Percentiles rank a stretch among this genome's conserved stretches.
These are phyloP conservation scores for Didymosphaeria variabile DNA, from an alignment of 2,329 filamentous ascomycete species.

Conservation along the genomic window DNA sequence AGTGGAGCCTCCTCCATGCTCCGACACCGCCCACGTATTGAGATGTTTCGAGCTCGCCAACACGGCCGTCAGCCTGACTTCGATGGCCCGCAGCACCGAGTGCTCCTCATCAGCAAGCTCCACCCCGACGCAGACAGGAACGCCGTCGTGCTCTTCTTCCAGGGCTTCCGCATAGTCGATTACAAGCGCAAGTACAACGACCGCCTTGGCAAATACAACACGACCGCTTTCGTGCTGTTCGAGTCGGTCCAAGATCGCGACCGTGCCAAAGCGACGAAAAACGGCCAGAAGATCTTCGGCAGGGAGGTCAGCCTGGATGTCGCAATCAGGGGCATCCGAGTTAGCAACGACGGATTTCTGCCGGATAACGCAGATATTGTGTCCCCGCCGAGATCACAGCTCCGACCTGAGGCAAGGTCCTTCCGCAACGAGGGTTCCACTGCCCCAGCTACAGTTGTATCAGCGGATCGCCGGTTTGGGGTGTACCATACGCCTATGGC, in stretches of 20 bases:
- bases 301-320: neutral
- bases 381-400: neutral
- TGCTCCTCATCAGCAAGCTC: slow-evolving; percentile 16
- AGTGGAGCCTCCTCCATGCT: too few relatives aligned
- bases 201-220: neutral
- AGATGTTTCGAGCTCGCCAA: neutral
- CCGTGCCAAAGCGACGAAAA: neutral
- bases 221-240: slow-evolving; percentile 12
- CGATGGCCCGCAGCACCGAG: slow-evolving; percentile 5
- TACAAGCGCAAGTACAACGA: slow-evolving; percentile 13
- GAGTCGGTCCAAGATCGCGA: slow-evolving; percentile 13
- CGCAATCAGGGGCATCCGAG: neutral
- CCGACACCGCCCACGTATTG: neutral
- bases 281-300: neutral
- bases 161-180: slow-evolving; percentile 12
- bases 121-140: slow-evolving; percentile 9
- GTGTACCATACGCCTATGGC: too few relatives aligned
- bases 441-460: neutral
- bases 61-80: neutral
- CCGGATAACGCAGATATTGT: neutral
- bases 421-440: neutral
- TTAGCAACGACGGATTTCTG: neutral
- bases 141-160: slow-evolving; percentile 13
- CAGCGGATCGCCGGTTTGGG: neutral
- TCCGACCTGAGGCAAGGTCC: too few relatives aligned